phyloP scores from a whole-genome alignment of 192 early-diverging fungal species.

The Gonapodya sp. region DNA sequence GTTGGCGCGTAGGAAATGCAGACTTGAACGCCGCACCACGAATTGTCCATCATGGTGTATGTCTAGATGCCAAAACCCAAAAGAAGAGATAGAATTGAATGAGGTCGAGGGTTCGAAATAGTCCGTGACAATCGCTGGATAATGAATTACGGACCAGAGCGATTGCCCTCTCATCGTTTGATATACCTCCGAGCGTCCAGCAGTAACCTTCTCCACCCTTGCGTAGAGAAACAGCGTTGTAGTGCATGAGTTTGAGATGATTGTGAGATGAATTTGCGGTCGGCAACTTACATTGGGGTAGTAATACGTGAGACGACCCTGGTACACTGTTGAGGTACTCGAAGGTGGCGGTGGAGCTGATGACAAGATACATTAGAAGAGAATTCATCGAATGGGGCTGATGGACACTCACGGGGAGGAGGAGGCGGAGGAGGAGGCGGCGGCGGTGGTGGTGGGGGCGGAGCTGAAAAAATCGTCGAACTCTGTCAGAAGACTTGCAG shows the following conservation, averaged over 20 bases:
- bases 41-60: background rate
- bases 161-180: background rate
- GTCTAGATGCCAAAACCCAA: background rate
- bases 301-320: background rate
- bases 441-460: background rate
- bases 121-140: background rate
- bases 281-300: background rate
- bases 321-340: background rate
- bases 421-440: background rate
- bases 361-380: background rate
- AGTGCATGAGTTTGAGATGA: background rate
- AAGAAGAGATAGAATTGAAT: background rate
- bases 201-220: background rate
- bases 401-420: background rate
- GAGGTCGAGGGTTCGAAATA: background rate
- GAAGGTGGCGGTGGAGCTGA: background rate
- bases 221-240: background rate
- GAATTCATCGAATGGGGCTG: background rate
- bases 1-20: background rate
- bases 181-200: background rate
- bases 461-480: background rate
- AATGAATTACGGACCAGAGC: background rate
- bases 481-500: no score
- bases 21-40: background rate
- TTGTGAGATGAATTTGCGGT: background rate